Conservation (phyloP, 352 stramenopile species). For the Globisporangium abappressorium region DNA sequence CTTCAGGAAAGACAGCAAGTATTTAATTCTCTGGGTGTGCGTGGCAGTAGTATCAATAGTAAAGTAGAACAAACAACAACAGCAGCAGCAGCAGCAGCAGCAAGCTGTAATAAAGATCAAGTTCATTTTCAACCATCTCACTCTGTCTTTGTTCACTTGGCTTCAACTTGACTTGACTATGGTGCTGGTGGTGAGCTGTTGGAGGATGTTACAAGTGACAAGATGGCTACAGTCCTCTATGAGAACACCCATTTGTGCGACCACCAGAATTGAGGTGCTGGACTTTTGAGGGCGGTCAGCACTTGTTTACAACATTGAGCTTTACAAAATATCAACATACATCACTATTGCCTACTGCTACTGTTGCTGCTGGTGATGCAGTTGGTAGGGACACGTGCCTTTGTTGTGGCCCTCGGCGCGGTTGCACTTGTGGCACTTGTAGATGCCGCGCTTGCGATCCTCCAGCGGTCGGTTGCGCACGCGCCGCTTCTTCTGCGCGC, state of each 20-base stretch:
- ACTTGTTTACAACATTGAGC: not conserved
- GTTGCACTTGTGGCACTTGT: constrained; percentile 49
- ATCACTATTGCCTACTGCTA: not conserved
- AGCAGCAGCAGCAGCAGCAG: not conserved
- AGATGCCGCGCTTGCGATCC: constrained; percentile 42
- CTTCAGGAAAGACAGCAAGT: not conserved
- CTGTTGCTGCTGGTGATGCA: not conserved
- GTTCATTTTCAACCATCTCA: not conserved
- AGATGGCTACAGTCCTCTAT: not conserved
- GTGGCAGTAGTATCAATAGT: constrained; percentile 3
- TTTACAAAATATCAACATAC: not conserved
- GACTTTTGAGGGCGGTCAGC: no score
- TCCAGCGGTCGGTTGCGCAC: constrained; percentile 27
- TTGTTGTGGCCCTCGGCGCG: constrained; percentile 56
- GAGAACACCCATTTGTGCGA: not conserved
- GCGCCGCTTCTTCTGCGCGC: constrained; percentile 28
- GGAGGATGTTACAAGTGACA: not conserved
- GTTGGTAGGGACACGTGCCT: constrained; percentile 42
- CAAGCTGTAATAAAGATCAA: not conserved
- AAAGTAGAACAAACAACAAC: not conserved
- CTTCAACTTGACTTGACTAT: not conserved
- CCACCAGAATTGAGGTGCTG: not conserved
- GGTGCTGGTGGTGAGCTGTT: not conserved
- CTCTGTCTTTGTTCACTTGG: not conserved
- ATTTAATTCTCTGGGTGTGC: constrained; percentile 9